phyloP scores from a whole-genome alignment of 495 filamentous ascomycete genomes.

The Margaritispora aquatica region DNA sequence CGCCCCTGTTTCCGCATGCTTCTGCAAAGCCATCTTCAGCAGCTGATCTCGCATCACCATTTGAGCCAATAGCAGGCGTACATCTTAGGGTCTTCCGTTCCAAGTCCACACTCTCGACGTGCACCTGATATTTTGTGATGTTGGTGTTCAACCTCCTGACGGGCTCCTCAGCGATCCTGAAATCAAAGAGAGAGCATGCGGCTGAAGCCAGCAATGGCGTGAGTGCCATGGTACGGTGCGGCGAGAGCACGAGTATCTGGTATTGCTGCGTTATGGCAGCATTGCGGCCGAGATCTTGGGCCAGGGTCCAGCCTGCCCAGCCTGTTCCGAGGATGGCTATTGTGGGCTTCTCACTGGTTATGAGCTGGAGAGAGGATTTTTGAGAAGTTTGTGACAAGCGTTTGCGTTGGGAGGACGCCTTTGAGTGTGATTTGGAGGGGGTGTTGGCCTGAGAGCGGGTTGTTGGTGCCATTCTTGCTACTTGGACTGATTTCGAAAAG shows the following conservation, averaged over 20 bases:
- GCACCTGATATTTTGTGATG: conserved; percentile 58
- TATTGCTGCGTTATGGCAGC: background rate
- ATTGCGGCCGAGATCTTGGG: background rate
- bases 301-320: conserved; percentile 6
- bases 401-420: background rate
- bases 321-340: conserved; percentile 3
- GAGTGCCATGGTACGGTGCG: conserved; percentile 56
- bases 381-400: background rate
- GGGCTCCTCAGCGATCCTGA: conserved; percentile 73
- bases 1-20: background rate
- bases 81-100: conserved; percentile 57
- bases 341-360: background rate
- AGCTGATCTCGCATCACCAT: background rate
- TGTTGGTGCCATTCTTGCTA: conserved; percentile 3
- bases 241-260: background rate
- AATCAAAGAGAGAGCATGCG: conserved; percentile 78
- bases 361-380: background rate
- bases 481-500: background rate
- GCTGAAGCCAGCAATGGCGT: conserved; percentile 77
- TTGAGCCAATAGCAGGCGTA: conserved; percentile 40
- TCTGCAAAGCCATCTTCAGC: background rate
- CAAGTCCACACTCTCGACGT: conserved; percentile 67
- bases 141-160: conserved; percentile 32
- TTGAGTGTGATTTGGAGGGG: background rate
- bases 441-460: background rate